Percentiles rank a stretch among this genome's conserved stretches.
Evolutionary conservation across 2,329 filamentous ascomycete genomes (phyloP).

Genomic region (Penicillium italicum): DNA sequence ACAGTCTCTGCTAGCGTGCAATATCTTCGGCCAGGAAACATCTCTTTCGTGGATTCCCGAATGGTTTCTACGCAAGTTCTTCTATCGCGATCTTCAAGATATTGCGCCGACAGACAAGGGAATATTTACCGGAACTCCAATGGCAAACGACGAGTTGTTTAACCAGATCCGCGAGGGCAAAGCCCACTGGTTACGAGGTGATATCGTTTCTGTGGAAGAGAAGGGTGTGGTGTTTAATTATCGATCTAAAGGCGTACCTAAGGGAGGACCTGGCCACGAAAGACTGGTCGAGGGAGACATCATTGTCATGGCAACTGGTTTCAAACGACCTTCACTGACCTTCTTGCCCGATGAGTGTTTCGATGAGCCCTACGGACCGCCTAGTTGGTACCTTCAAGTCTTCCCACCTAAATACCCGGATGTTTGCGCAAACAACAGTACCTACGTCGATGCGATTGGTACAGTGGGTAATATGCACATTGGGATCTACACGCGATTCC

Average conservation of each 20-base stretch:
- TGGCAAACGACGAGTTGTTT: constrained; percentile 82
- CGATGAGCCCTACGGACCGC: constrained; percentile 67
- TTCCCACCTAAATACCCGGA: constrained; percentile 73
- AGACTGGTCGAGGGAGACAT: constrained; percentile 68
- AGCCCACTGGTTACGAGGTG: constrained; percentile 76
- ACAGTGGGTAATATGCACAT: constrained; percentile 86
- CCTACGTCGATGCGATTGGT: constrained; percentile 75
- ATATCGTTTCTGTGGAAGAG: constrained; percentile 65
- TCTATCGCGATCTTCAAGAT: constrained; percentile 76
- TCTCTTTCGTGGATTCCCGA: constrained; percentile 75
- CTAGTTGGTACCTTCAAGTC: constrained; percentile 85
- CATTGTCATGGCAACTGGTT: constrained; percentile 80
- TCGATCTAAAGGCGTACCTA: constrained; percentile 67
- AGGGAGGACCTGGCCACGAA: constrained; percentile 68
- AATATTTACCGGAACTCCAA: constrained; percentile 78
- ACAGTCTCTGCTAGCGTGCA: constrained; percentile 69
- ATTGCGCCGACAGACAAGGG: constrained; percentile 64
- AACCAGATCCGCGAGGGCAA: constrained; percentile 67
- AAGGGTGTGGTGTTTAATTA: constrained; percentile 68
- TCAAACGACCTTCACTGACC: constrained; percentile 65
- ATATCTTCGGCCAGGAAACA: constrained; percentile 76
- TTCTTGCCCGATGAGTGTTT: constrained; percentile 75
- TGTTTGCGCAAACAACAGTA: constrained; percentile 78
- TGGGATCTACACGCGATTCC: constrained; percentile 79
- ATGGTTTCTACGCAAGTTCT: constrained; percentile 68